Conservation (phyloP, 352 stramenopile genomes). For the Albugo candida region DNA sequence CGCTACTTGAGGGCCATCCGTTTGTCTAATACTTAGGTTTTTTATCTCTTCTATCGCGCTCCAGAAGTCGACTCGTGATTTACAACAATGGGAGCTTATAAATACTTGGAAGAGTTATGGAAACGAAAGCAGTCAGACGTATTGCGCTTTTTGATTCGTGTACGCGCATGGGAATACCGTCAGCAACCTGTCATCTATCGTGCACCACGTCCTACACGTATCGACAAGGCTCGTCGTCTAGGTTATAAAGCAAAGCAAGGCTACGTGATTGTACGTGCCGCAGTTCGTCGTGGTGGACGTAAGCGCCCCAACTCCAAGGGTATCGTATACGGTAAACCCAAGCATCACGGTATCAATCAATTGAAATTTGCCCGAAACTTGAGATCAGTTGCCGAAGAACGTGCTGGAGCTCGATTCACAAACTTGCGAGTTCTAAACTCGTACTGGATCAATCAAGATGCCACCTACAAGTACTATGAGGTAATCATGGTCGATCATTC, state of each 20-base stretch:
- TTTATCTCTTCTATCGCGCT: too few relatives aligned
- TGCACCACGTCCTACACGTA: constrained; percentile 86
- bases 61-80: too few relatives aligned
- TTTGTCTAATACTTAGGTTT: too few relatives aligned
- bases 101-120: constrained; percentile 99
- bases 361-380: constrained; percentile 98
- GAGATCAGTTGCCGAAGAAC: constrained; percentile 95
- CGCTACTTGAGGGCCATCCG: too few relatives aligned
- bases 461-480: constrained; percentile 99
- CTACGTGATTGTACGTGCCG: constrained; percentile 94
- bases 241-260: constrained; percentile 99
- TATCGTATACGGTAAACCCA: constrained; percentile 99
- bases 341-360: constrained; percentile 99
- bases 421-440: constrained; percentile 99
- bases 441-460: constrained; percentile 99
- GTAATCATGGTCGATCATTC: constrained; percentile 98
- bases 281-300: constrained; percentile 94
- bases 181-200: constrained; percentile 95
- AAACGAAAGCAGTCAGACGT: constrained; percentile 99
- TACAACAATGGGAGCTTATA: constrained; percentile 95
- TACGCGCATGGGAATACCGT: constrained; percentile 96
- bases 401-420: constrained; percentile 91
- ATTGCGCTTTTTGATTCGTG: constrained; percentile 97
- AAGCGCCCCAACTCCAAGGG: constrained; percentile 99
- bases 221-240: constrained; percentile 98